Conservation (phyloP, 352 stramenopile genomes). For the Thalassiosira exigua region DNA sequence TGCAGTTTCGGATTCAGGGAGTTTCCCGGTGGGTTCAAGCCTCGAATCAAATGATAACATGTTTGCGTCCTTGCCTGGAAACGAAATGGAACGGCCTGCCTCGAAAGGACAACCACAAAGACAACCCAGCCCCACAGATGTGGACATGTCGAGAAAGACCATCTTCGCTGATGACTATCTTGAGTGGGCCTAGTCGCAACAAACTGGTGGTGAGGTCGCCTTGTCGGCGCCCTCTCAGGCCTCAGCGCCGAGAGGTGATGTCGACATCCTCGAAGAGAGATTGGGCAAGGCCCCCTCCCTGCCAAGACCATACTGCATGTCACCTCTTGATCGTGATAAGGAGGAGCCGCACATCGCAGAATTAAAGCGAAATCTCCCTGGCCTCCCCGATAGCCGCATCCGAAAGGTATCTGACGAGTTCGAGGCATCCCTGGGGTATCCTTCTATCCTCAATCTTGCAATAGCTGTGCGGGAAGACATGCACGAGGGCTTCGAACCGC, state of each 20-base stretch:
- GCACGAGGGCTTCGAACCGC: constrained; percentile 70
- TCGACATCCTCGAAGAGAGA: no score
- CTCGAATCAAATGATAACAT: no score
- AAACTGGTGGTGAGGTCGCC: no score
- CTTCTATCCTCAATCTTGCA: constrained; percentile 77
- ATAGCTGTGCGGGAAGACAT: constrained; percentile 80
- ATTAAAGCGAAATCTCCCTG: constrained; percentile 65
- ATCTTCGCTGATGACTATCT: constrained; percentile 64
- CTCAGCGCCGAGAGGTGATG: no score
- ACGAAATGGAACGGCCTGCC: no score
- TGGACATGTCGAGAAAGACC: constrained; percentile 32
- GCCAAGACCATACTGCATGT: constrained; percentile 28
- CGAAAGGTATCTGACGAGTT: constrained; percentile 76
- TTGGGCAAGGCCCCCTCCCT: constrained; percentile 5
- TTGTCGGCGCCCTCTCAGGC: no score
- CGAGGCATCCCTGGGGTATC: constrained; percentile 64
- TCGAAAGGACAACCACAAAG: no score
- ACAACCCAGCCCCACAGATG: no score
- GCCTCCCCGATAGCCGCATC: constrained; percentile 68
- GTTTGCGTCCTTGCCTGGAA: no score
- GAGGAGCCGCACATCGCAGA: constrained; percentile 67
- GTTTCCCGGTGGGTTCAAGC: no score
- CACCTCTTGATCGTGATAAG: constrained; percentile 22
- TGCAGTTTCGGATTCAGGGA: no score
- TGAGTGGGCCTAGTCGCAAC: constrained; percentile 43